Conservation (phyloP, 1,284 basidiomycete genomes). For the Sporisorium graminicola region DNA sequence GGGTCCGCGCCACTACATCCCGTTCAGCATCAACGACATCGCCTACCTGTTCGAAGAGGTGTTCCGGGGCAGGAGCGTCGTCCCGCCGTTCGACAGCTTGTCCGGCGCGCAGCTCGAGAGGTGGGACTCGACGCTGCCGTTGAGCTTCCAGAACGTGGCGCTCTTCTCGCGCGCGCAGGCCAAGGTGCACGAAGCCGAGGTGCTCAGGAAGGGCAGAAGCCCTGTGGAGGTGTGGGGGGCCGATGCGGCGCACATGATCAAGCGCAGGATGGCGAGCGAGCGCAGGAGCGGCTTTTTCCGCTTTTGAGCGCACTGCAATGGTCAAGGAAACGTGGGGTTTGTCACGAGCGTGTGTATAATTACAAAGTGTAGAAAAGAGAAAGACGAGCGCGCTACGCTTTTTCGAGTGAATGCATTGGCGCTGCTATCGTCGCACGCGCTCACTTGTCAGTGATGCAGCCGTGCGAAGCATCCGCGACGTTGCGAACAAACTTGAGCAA, state of each 20-base stretch:
- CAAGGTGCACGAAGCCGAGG: conserved; percentile 59
- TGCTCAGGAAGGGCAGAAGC: conserved; percentile 53
- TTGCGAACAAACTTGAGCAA: conserved; percentile 66
- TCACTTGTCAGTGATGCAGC: conserved; percentile 86
- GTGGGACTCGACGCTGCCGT: conserved; percentile 64
- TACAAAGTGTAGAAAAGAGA: conserved; percentile 5
- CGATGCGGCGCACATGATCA: conserved; percentile 53
- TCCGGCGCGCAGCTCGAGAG: conserved; percentile 53
- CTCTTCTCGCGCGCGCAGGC: conserved; percentile 61
- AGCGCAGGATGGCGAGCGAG: conserved; percentile 61
- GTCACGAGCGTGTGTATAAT: conserved; percentile 4
- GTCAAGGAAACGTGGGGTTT: background rate
- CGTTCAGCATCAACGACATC: conserved; percentile 65
- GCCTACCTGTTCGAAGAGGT: conserved; percentile 66
- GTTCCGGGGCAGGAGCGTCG: conserved; percentile 60
- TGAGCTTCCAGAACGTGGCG: conserved; percentile 64
- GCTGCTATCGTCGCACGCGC: too few relatives aligned
- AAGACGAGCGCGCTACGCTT: background rate
- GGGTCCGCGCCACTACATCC: conserved; percentile 46
- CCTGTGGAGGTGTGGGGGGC: conserved; percentile 66
- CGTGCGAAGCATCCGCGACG: conserved; percentile 78
- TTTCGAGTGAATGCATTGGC: too few relatives aligned
- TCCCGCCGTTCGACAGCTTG: conserved; percentile 61
- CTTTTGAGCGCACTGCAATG: conserved; percentile 14
- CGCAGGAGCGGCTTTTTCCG: conserved; percentile 49